A percentile compares a stretch with the other conserved stretches of the same genome.
phyloP scores from a whole-genome alignment of 768 basidiomycete genomes.

The Boletus fagicola region DNA sequence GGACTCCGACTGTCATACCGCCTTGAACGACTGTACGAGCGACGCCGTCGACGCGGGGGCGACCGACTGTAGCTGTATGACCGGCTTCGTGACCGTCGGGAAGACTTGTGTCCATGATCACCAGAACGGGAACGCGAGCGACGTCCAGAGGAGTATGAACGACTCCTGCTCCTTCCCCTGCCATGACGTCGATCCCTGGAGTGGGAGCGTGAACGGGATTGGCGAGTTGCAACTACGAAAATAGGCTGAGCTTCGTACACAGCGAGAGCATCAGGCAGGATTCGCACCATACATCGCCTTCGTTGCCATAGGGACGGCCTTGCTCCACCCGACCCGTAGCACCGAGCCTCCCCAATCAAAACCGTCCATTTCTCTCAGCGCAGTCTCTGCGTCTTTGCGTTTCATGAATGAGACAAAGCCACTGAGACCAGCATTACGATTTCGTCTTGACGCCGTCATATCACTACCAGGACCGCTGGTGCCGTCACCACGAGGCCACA shows the following conservation, averaged over 20 bases:
- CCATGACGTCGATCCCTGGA: slow-evolving; percentile 32
- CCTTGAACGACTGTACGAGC: slow-evolving; percentile 52
- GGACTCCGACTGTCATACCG: slow-evolving; percentile 46
- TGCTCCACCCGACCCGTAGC: slow-evolving; percentile 94
- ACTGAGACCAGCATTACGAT: slow-evolving; percentile 75
- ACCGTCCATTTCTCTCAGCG: slow-evolving; percentile 87
- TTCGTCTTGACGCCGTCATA: slow-evolving; percentile 68
- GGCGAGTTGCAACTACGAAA: slow-evolving; percentile 22
- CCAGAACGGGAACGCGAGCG: slow-evolving; percentile 35
- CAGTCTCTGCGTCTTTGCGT: slow-evolving; percentile 84
- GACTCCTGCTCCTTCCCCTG: slow-evolving; percentile 27
- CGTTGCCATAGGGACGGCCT: slow-evolving; percentile 83
- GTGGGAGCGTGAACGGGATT: slow-evolving; percentile 35
- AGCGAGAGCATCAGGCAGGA: background rate
- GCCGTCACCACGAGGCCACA: slow-evolving; percentile 94
- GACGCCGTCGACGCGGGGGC: slow-evolving; percentile 39
- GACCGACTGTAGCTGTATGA: slow-evolving; percentile 36
- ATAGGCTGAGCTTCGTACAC: background rate
- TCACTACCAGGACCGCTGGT: slow-evolving; percentile 67
- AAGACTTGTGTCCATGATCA: slow-evolving; percentile 26
- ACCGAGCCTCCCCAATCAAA: slow-evolving; percentile 92
- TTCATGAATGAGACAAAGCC: slow-evolving; percentile 98
- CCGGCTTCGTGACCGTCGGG: slow-evolving; percentile 26
- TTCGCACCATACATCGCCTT: slow-evolving; percentile 77
- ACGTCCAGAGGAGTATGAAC: slow-evolving; percentile 23